Conservation (phyloP, 225 moss, liverwort and hornwort genomes). For the Physcomitrellopsis africana region DNA sequence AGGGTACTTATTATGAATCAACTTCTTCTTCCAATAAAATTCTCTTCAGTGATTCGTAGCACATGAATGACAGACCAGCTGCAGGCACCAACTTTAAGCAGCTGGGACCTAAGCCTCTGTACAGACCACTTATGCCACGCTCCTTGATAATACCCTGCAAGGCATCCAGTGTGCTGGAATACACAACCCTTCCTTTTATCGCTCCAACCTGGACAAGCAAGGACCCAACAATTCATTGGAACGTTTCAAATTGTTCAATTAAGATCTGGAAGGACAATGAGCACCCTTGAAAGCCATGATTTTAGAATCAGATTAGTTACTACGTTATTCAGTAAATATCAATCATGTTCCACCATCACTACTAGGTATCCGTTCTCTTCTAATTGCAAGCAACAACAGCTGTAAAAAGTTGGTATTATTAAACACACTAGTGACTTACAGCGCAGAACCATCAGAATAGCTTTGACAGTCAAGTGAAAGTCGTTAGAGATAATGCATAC, state of each 20-base stretch:
- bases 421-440: no score
- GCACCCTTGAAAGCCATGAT: not conserved
- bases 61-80: conserved; percentile 85
- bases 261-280: no score
- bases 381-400: no score
- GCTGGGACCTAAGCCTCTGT: conserved; percentile 75
- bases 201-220: conserved; percentile 63
- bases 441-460: not conserved
- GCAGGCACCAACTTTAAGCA: conserved; percentile 84
- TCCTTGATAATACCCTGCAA: conserved; percentile 63
- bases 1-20: conserved; percentile 21
- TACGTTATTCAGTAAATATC: no score
- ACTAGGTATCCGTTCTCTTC: no score
- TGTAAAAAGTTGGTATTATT: no score
- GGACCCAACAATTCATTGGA: not conserved
- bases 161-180: conserved; percentile 70
- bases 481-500: conserved; percentile 30
- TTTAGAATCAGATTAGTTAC: no score
- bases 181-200: conserved; percentile 67
- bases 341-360: no score
- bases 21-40: conserved; percentile 73
- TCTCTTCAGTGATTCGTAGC: conserved; percentile 81
- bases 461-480: not conserved
- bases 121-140: conserved; percentile 67
- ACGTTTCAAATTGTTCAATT: not conserved